A percentile compares a stretch with the other conserved stretches of the same genome.
Evolutionary conservation across 2,329 filamentous ascomycete genomes (phyloP).

Genomic region (Sporothrix humicola): DNA sequence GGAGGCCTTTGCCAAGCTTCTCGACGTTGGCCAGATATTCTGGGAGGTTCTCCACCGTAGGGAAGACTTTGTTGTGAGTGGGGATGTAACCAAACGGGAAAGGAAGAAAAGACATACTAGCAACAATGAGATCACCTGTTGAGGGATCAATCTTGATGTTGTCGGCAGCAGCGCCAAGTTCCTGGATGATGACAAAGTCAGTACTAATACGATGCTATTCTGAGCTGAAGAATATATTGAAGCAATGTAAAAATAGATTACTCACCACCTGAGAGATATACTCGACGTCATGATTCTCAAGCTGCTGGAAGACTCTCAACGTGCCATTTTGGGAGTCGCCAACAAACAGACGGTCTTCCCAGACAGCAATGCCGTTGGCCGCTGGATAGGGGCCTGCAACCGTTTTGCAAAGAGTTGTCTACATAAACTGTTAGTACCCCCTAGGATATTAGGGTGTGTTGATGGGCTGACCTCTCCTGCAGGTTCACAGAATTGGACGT

Average conservation of each 20-base stretch:
- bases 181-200: neutral
- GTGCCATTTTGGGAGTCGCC: conserved; percentile 27
- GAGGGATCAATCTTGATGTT: conserved; percentile 27
- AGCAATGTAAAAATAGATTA: neutral
- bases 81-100: neutral
- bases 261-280: neutral
- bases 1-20: conserved; percentile 23
- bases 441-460: too few species aligned
- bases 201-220: neutral
- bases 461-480: neutral
- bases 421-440: neutral
- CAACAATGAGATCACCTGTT: neutral
- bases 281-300: neutral
- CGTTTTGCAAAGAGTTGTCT: conserved; percentile 1
- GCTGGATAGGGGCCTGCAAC: neutral
- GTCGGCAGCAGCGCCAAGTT: conserved; percentile 25
- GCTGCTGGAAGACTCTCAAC: conserved; percentile 16
- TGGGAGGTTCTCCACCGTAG: conserved; percentile 23
- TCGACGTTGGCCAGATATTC: conserved; percentile 30
- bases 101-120: neutral
- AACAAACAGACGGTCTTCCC: conserved; percentile 23
- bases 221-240: too few species aligned
- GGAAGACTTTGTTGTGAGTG: conserved; percentile 26
- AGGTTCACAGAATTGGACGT: conserved; percentile 26
- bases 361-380: conserved; percentile 25